These are phyloP conservation scores for Diddensiella caesifluorescens DNA, from an alignment of 805 yeast species.

Conservation along the genomic window DNA sequence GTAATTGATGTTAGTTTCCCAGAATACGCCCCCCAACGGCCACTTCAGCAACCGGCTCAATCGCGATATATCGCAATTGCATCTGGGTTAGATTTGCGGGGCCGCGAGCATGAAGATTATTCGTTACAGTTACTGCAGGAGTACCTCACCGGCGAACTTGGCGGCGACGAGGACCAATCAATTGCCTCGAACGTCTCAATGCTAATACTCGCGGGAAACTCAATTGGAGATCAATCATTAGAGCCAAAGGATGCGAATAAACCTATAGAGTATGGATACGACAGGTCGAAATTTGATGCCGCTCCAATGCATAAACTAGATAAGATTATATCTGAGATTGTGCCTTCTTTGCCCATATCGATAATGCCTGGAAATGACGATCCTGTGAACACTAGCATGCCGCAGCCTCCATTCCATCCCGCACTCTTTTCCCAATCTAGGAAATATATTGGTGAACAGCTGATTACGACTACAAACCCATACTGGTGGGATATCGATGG, in stretches of 20 bases:
- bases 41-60: conserved; percentile 14
- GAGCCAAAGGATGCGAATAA: conserved; percentile 1
- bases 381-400: conserved; percentile 78
- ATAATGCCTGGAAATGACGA: conserved; percentile 82
- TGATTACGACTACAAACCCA: conserved; percentile 63
- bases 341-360: conserved; percentile 59
- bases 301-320: conserved; percentile 40
- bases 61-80: conserved; percentile 52
- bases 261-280: conserved; percentile 7
- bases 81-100: conserved; percentile 66
- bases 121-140: conserved; percentile 56
- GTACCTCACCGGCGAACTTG: conserved; percentile 67
- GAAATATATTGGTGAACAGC: conserved; percentile 36
- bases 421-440: conserved; percentile 55
- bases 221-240: conserved; percentile 38
- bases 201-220: conserved; percentile 70
- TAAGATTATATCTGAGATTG: conserved; percentile 48
- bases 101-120: conserved; percentile 37
- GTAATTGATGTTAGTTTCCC: conserved; percentile 79
- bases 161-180: conserved; percentile 26
- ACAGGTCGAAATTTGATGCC: conserved; percentile 22
- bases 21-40: conserved; percentile 50
- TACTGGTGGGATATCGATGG: conserved; percentile 58
- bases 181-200: conserved; percentile 36
- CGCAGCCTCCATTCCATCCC: conserved; percentile 85